Conservation (phyloP, 768 basidiomycete species). For the Termitomyces sp. region DNA sequence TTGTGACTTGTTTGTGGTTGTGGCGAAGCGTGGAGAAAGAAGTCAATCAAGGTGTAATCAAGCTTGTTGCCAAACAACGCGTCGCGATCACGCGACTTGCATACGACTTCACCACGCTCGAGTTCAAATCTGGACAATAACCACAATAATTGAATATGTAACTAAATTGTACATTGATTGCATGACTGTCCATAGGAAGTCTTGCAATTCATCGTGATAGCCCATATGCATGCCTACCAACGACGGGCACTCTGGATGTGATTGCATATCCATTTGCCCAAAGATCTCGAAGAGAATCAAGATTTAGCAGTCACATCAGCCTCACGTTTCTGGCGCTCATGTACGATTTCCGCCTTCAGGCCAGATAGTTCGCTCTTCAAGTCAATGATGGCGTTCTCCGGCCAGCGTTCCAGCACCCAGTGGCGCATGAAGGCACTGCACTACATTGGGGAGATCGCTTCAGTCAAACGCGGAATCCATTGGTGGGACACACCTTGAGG, state of each 20-base stretch:
- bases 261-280: background rate
- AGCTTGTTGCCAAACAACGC: background rate
- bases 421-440: constrained; percentile 74
- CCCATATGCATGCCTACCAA: background rate
- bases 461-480: background rate
- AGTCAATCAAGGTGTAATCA: background rate
- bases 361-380: constrained; percentile 50
- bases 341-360: constrained; percentile 49
- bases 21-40: no score
- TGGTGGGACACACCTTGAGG: constrained; percentile 58
- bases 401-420: constrained; percentile 78
- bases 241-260: background rate
- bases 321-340: constrained; percentile 21
- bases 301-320: background rate
- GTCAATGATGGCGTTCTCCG: constrained; percentile 52
- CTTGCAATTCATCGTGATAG: constrained; percentile 1
- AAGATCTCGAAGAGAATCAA: background rate
- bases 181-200: constrained; percentile 3
- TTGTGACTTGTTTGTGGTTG: no score
- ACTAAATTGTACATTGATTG: constrained; percentile 16
- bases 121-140: background rate
- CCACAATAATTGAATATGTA: constrained; percentile 14
- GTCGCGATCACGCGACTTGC: background rate
- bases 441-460: constrained; percentile 31
- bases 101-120: background rate